Evolutionary conservation across 352 stramenopile genomes (phyloP).

Genomic region (Pythium aristosporum): DNA sequence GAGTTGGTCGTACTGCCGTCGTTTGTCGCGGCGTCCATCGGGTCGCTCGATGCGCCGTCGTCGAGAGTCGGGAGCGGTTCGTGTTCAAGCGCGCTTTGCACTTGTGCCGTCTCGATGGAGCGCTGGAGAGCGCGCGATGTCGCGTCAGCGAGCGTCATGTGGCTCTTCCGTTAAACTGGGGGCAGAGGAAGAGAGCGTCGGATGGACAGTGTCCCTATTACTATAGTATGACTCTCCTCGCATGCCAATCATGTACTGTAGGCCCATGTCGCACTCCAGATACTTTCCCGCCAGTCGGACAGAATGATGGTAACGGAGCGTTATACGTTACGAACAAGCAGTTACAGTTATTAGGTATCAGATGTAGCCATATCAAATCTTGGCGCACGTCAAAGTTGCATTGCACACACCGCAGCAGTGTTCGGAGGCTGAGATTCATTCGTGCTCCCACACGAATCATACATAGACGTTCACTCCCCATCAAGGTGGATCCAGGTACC

Average conservation of each 20-base stretch:
- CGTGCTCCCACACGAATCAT: too few relatives aligned
- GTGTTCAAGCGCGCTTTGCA: slow-evolving; percentile 2
- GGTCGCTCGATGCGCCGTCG: background rate
- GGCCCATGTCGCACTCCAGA: too few relatives aligned
- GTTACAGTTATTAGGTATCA: background rate
- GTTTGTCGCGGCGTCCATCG: background rate
- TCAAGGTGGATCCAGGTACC: too few relatives aligned
- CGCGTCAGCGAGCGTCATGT: slow-evolving; percentile 17
- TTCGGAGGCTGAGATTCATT: background rate
- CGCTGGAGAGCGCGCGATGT: slow-evolving; percentile 15
- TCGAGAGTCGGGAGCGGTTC: background rate
- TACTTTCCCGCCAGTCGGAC: too few relatives aligned
- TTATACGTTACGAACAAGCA: background rate
- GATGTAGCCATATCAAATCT: slow-evolving; percentile 1
- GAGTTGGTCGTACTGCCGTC: slow-evolving; percentile 18
- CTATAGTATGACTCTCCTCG: too few relatives aligned
- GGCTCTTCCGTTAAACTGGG: background rate
- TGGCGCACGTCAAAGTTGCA: background rate
- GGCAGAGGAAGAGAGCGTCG: too few relatives aligned
- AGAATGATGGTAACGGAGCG: background rate
- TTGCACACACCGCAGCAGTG: too few relatives aligned
- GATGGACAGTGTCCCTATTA: background rate
- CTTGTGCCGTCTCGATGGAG: slow-evolving; percentile 12
- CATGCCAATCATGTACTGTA: too few relatives aligned
- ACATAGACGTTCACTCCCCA: too few relatives aligned